These are phyloP conservation scores for Spiromastix sp. DNA, from an alignment of 2,329 filamentous ascomycete species.

Conservation along the genomic window DNA sequence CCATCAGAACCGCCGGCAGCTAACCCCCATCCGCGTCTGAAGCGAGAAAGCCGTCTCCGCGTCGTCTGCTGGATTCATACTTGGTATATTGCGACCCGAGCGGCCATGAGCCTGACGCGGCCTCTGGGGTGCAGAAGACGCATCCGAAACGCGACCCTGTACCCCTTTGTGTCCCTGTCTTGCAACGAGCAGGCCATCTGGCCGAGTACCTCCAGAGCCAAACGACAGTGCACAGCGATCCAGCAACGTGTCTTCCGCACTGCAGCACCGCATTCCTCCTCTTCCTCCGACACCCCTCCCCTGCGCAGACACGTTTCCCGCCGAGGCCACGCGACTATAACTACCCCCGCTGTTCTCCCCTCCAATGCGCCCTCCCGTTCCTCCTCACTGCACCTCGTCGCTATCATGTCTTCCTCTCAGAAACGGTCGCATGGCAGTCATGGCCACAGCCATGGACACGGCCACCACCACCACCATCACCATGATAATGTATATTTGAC, in stretches of 20 bases:
- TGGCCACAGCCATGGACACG: slow-evolving; percentile 45
- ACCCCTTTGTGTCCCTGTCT: neutral
- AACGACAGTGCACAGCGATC: slow-evolving; percentile 5
- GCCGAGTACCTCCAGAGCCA: neutral
- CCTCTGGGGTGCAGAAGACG: slow-evolving; percentile 3
- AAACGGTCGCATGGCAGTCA: slow-evolving; percentile 30
- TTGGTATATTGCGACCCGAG: too few relatives aligned
- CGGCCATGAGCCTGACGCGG: slow-evolving; percentile 1
- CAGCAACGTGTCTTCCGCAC: slow-evolving; percentile 17
- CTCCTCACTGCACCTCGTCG: slow-evolving; percentile 15
- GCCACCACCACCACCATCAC: slow-evolving; percentile 66
- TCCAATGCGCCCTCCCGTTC: slow-evolving; percentile 3
- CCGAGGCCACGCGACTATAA: slow-evolving; percentile 2
- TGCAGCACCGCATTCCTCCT: slow-evolving; percentile 5
- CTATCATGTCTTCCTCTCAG: slow-evolving; percentile 32
- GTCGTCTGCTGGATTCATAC: too few relatives aligned
- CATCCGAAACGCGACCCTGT: slow-evolving; percentile 1
- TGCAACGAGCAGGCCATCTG: neutral
- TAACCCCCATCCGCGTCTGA: too few relatives aligned
- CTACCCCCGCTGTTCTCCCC: neutral
- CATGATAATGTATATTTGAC: slow-evolving; percentile 78
- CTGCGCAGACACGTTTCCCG: neutral
- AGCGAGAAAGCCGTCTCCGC: too few relatives aligned
- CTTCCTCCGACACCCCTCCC: neutral
- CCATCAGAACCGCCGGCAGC: too few relatives aligned